Base-by-base conservation (phyloP, 306 rosid genomes). In the Luffa aegyptiaca region DNA sequence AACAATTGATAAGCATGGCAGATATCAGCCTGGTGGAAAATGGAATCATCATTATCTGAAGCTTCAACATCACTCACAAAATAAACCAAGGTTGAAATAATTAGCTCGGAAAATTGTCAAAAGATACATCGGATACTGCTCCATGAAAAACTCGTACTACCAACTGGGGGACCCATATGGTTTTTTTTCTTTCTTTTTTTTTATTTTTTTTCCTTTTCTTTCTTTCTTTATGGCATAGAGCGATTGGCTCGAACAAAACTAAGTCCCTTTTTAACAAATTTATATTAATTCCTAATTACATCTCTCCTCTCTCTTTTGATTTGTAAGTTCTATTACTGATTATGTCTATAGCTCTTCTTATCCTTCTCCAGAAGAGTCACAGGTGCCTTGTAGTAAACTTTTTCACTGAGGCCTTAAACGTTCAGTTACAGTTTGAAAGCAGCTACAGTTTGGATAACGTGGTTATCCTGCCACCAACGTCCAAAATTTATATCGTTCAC, bases 1-100 rank as follows among this genome's bases (percentile, higher is more conserved):
- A 96, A 73, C 62, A 90, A 76, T 90, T 96, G 98, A 85, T 96
- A 96, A 14, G 99, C 99, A 80, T 96, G 99, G 36, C 96, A 96
- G 79, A 96, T 82, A 84, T 96, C 99, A 18, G 99, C 87, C 99
- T 96, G 85, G 42, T 37, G 36, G 39, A 4, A 82, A 77, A 78
- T 6, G 48, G 65, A 39, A 41, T 76, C 18, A 56, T 39, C 59
- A 76, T 56, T 39, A 11, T 75, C 46, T 0, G 7, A 52, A 20
- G 17, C 79, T 75, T 55, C 12, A 10, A 62, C 13, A 31, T 3
- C 64, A 66, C 17, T 39, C 69, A 13, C n/a, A 42, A 46, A 48
- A 37, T 63, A 57, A 5, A n/a, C 16, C 46, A 21, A 35, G 78
- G 2, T 73, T 73, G 42, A 73, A 68, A 41, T 68, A 39, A 68